phyloP scores from a whole-genome alignment of 306 rosid genomes.

The Malus domestica region ASM211411v1 NC_041802.1:24145001-24145500 shows the following conservation, averaged over 20 bases:
- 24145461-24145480: slow-evolving; percentile 2
- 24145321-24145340: background rate
- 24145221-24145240: slow-evolving; percentile 1
- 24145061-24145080: background rate
- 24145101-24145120: background rate
- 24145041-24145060: background rate
- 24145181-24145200: background rate
- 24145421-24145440: background rate
- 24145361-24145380: no score
- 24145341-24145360: rapidly evolving
- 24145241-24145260: slow-evolving; percentile 12
- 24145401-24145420: no score
- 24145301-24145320: background rate
- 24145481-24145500: background rate
- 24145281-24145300: background rate
- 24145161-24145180: background rate
- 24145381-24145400: no score
- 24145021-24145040: background rate
- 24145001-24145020: background rate
- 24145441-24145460: background rate
- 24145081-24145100: background rate
- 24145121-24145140: background rate
- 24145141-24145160: slow-evolving; percentile 10
- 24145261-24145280: slow-evolving; percentile 1
- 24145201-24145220: background rate